Percentiles rank a stretch among this genome's conserved stretches.
Evolutionary conservation across 139 green algal genomes (phyloP).

Genomic region (Picochlorum sp.): DNA sequence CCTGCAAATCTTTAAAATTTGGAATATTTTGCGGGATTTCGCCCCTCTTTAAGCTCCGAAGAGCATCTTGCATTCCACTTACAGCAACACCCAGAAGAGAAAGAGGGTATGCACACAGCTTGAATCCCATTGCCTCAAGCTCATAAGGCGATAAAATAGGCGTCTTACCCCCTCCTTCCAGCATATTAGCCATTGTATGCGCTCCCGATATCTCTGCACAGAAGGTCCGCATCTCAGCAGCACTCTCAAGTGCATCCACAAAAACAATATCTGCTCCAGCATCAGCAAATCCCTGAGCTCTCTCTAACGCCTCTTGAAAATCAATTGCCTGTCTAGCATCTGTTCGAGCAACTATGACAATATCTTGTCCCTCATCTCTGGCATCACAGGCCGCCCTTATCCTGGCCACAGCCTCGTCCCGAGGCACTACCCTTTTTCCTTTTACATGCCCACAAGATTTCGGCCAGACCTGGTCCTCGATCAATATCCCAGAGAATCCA

Average conservation of each 20-base stretch:
- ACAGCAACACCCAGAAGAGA: slow-evolving; percentile 70
- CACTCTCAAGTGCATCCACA: slow-evolving; percentile 80
- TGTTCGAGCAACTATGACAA: slow-evolving; percentile 80
- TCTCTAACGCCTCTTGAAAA: slow-evolving; percentile 66
- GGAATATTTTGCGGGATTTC: slow-evolving; percentile 5
- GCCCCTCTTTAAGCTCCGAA: slow-evolving; percentile 23
- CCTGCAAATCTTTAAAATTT: slow-evolving; percentile 9
- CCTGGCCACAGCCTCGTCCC: slow-evolving; percentile 71
- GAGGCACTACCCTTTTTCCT: slow-evolving; percentile 63
- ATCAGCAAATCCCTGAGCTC: slow-evolving; percentile 74
- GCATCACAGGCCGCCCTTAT: slow-evolving; percentile 72
- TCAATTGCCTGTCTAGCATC: slow-evolving; percentile 59
- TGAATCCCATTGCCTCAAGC: slow-evolving; percentile 79
- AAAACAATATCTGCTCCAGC: slow-evolving; percentile 90
- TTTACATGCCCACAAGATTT: slow-evolving; percentile 92
- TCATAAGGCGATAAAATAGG: slow-evolving; percentile 66
- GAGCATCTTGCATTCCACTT: slow-evolving; percentile 50
- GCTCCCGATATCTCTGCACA: slow-evolving; percentile 25
- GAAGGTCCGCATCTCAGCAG: slow-evolving; percentile 68
- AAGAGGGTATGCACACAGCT: slow-evolving; percentile 78
- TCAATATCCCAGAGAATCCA: slow-evolving; percentile 80
- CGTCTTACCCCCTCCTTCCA: slow-evolving; percentile 91
- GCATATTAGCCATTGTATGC: slow-evolving; percentile 82
- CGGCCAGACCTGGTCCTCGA: slow-evolving; percentile 85
- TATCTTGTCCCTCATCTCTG: slow-evolving; percentile 47